Evolutionary conservation across 2,329 filamentous ascomycete genomes (phyloP), one percentile per base, ranked within the genome.

Genomic region (Aspergillus sp.): DNA sequence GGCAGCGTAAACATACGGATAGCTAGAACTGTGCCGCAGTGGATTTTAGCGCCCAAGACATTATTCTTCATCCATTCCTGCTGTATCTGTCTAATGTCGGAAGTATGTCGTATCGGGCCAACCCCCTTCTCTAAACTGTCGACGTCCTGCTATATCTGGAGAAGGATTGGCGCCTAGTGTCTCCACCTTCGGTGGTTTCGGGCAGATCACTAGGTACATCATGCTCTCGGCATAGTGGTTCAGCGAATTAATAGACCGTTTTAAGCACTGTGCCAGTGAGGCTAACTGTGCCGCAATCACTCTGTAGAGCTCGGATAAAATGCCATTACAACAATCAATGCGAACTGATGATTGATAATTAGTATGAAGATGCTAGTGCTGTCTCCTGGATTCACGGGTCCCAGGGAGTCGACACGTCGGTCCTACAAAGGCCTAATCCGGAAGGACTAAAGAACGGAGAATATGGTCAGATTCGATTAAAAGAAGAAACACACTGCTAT

Each of bases 281-380:
- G 28, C 41, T 26, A 43, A 43, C 41, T 43, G 29, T 43, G 41
- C 41, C 29, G 41, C 41, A 43, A 43, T 34, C 28, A 33, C 41
- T 43, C n/a, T n/a, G 41, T 43, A 33, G 41, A 26, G 41, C 41
- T 43, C 29, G 28, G 41, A 43, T 33, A 43, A n/a, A 43, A 43
- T 43, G 30, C 29, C 9, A 43, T 43, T 30, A 33, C 41, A 7
- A 43, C 41, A 43, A 43, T 43, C 41, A 43, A 43, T n/a, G n/a
- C n/a, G n/a, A n/a, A n/a, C n/a, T n/a, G n/a, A n/a, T n/a, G n/a
- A n/a, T n/a, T n/a, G n/a, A n/a, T n/a, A n/a, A n/a, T n/a, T n/a
- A n/a, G n/a, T n/a, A n/a, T n/a, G n/a, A n/a, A n/a, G n/a, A n/a
- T n/a, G n/a, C n/a, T n/a, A n/a, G n/a, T n/a, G n/a, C n/a, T n/a